phyloP scores from a whole-genome alignment of 345 rosid species.

The Corchorus olitorius region DNA sequence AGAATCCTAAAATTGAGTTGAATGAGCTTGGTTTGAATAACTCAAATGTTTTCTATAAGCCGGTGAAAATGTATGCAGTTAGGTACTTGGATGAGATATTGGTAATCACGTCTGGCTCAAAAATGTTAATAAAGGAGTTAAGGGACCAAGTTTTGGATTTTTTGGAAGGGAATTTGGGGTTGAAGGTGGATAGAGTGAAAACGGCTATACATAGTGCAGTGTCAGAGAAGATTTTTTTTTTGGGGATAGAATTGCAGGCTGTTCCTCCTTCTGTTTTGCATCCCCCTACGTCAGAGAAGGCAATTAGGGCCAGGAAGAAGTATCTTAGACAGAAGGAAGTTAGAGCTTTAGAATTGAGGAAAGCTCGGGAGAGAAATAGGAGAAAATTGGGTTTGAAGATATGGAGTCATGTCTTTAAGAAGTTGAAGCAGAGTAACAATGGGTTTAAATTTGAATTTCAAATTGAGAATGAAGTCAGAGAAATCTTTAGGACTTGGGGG shows the following conservation, averaged over 20 bases:
- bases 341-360: constrained; percentile 64
- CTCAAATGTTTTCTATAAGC: constrained; percentile 61
- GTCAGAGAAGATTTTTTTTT: constrained; percentile 73
- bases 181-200: constrained; percentile 64
- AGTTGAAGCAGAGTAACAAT: constrained; percentile 53
- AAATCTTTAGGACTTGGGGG: constrained; percentile 70
- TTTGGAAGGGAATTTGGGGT: constrained; percentile 58
- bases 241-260: constrained; percentile 89
- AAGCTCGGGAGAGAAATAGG: constrained; percentile 82
- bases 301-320: constrained; percentile 82
- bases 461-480: constrained; percentile 67
- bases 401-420: constrained; percentile 70
- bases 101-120: constrained; percentile 75
- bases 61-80: constrained; percentile 64
- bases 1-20: constrained; percentile 46
- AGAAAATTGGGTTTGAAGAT: constrained; percentile 77
- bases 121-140: constrained; percentile 61
- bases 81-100: constrained; percentile 93
- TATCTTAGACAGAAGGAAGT: constrained; percentile 90
- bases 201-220: constrained; percentile 81
- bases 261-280: constrained; percentile 83
- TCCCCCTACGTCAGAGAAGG: constrained; percentile 85
- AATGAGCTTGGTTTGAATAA: constrained; percentile 29
- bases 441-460: constrained; percentile 54
- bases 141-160: constrained; percentile 52